Evolutionary conservation across 2,329 filamentous ascomycete genomes (phyloP).

Genomic region (Pezicula radicicola): DNA sequence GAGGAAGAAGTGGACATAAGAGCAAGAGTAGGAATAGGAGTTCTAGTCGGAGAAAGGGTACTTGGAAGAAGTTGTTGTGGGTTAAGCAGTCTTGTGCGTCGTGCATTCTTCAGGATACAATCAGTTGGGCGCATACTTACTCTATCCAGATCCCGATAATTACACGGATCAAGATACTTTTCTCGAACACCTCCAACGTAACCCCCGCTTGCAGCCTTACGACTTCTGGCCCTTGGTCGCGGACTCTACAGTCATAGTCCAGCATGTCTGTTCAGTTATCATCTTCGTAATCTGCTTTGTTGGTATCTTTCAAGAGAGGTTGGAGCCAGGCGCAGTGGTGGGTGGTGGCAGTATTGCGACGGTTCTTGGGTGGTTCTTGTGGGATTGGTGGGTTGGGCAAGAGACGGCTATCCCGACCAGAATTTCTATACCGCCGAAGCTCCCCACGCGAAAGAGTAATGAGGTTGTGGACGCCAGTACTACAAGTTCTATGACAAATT

Average conservation of each 20-base stretch:
- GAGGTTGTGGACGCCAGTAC: slow-evolving; percentile 17
- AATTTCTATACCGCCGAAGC: slow-evolving; percentile 25
- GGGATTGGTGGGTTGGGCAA: slow-evolving; percentile 85
- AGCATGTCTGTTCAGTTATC: slow-evolving; percentile 91
- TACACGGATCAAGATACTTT: slow-evolving; percentile 98
- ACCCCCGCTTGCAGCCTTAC: slow-evolving; percentile 89
- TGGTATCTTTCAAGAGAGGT: slow-evolving; percentile 79
- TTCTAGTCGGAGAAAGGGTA: slow-evolving; percentile 47
- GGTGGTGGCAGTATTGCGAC: slow-evolving; percentile 81
- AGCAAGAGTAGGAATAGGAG: slow-evolving; percentile 46
- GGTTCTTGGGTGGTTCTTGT: slow-evolving; percentile 82
- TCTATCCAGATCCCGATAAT: slow-evolving; percentile 85
- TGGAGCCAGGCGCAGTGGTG: slow-evolving; percentile 88
- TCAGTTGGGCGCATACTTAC: slow-evolving; percentile 16
- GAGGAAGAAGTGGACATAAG: slow-evolving; percentile 22
- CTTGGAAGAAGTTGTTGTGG: slow-evolving; percentile 97
- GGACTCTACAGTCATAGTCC: slow-evolving; percentile 93
- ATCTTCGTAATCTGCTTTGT: slow-evolving; percentile 95
- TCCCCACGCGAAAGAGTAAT: slow-evolving; percentile 22
- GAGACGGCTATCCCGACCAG: slow-evolving; percentile 34
- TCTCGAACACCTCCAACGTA: slow-evolving; percentile 90
- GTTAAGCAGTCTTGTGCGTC: slow-evolving; percentile 87
- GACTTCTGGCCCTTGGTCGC: slow-evolving; percentile 97
- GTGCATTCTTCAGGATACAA: neutral
- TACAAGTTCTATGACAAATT: slow-evolving; percentile 24